phyloP scores from a whole-genome alignment of 2,329 filamentous ascomycete species.

The Clarireedia sp. region DNA sequence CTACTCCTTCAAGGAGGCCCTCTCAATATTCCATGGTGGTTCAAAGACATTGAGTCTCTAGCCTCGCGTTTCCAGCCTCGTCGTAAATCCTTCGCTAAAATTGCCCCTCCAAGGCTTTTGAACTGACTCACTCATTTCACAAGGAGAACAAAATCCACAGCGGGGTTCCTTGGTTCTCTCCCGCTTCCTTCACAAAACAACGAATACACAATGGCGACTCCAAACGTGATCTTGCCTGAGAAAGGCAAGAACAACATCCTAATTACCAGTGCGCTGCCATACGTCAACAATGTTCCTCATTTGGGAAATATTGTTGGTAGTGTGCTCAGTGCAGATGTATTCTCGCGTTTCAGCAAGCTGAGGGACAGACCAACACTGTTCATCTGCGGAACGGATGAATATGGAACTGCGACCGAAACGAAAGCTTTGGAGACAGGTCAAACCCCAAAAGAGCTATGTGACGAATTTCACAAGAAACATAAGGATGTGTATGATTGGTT shows the following conservation, averaged over 20 bases:
- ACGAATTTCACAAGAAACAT: constrained; percentile 87
- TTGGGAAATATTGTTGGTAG: constrained; percentile 83
- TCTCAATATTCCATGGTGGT: too few relatives aligned
- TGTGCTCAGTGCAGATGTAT: constrained; percentile 84
- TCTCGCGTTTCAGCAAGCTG: constrained; percentile 71
- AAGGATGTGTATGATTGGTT: constrained; percentile 95
- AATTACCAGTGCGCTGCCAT: constrained; percentile 85
- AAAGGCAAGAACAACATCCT: constrained; percentile 78
- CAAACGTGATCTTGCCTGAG: constrained; percentile 49
- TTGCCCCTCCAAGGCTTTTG: constrained; percentile 7
- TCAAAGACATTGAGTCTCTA: not conserved
- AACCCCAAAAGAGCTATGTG: constrained; percentile 76
- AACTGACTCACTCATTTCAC: constrained; percentile 3
- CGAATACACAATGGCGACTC: constrained; percentile 20
- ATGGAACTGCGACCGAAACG: constrained; percentile 91
- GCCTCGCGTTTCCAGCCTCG: not conserved
- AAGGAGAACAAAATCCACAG: constrained; percentile 4
- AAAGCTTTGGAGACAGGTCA: constrained; percentile 85
- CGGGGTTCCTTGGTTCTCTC: constrained; percentile 2
- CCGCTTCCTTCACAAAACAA: not conserved
- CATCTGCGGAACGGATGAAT: constrained; percentile 87
- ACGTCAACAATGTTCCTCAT: constrained; percentile 74
- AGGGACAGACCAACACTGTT: constrained; percentile 74
- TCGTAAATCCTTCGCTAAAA: not conserved
- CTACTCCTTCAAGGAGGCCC: not conserved